Evolutionary conservation across 2,329 filamentous ascomycete species (phyloP).

Genomic region (Calonectria crousiana): DNA sequence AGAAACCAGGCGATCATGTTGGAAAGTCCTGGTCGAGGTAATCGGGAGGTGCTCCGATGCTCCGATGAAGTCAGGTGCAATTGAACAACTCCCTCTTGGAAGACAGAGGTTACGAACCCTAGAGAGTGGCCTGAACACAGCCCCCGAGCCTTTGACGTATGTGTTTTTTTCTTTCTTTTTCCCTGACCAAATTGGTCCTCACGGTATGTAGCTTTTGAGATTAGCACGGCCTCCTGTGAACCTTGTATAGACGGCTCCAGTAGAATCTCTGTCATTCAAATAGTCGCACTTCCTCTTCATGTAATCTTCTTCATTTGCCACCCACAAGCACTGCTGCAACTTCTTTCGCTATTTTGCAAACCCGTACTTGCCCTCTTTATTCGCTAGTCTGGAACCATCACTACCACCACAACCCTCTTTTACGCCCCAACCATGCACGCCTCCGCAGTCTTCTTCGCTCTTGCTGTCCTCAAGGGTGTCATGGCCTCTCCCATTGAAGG

Average conservation of each 20-base stretch:
- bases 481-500: slow-evolving; percentile 25
- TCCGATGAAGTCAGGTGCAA: neutral
- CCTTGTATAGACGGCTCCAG: neutral
- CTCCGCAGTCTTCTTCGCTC: slow-evolving; percentile 20
- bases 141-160: neutral
- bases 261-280: neutral
- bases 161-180: neutral
- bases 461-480: slow-evolving; percentile 23
- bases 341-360: neutral
- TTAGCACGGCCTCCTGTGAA: neutral
- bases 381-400: neutral
- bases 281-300: neutral
- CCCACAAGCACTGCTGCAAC: neutral
- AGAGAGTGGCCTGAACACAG: neutral
- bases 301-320: neutral
- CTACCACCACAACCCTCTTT: neutral
- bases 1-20: neutral
- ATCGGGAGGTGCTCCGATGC: neutral
- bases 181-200: too few relatives aligned
- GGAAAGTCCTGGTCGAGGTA: neutral
- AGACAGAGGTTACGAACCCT: neutral
- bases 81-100: neutral
- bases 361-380: neutral
- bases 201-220: neutral
- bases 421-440: slow-evolving; percentile 29